Conservation (phyloP, 2,329 filamentous ascomycete species). For the Arthrobotrys entomopaga region DNA sequence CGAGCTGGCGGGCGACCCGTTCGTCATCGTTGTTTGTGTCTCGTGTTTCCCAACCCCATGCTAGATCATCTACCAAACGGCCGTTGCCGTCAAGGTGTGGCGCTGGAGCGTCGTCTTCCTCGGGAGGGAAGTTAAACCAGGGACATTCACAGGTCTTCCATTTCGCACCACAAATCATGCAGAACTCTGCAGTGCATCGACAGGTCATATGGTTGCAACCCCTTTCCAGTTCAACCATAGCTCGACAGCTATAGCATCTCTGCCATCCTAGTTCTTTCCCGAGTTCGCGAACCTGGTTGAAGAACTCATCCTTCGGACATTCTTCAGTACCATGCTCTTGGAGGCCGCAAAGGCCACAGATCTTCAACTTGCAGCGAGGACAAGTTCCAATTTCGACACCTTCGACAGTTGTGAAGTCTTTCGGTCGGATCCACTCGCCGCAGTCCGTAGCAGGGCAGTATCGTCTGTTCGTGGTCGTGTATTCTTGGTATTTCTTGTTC, state of each 20-base stretch:
- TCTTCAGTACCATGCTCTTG: slow-evolving; percentile 75
- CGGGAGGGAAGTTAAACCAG: slow-evolving; percentile 53
- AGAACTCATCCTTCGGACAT: slow-evolving; percentile 78
- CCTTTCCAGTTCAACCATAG: slow-evolving; percentile 57
- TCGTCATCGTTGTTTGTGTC: slow-evolving; percentile 39
- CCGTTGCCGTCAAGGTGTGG: slow-evolving; percentile 32
- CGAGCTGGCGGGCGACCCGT: slow-evolving; percentile 43
- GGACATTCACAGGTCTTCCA: slow-evolving; percentile 54
- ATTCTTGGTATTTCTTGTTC: slow-evolving; percentile 83
- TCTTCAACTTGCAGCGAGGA: slow-evolving; percentile 75
- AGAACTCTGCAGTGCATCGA: slow-evolving; percentile 53
- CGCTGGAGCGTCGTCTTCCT: slow-evolving; percentile 48
- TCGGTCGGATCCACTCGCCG: slow-evolving; percentile 81
- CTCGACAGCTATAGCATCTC: slow-evolving; percentile 58
- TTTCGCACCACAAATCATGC: slow-evolving; percentile 49
- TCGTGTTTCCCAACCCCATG: slow-evolving; percentile 44
- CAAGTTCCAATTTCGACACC: slow-evolving; percentile 69
- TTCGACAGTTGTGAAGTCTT: slow-evolving; percentile 66
- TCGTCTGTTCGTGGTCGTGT: slow-evolving; percentile 76
- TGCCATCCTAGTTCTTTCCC: slow-evolving; percentile 57
- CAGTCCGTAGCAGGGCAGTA: slow-evolving; percentile 80
- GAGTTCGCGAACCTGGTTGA: slow-evolving; percentile 65
- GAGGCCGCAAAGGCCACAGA: slow-evolving; percentile 78
- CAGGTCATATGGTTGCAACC: slow-evolving; percentile 59
- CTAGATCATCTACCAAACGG: slow-evolving; percentile 38